Evolutionary conservation across 805 yeast species (phyloP).

Genomic region (Wickerhamia fluorescens): DNA sequence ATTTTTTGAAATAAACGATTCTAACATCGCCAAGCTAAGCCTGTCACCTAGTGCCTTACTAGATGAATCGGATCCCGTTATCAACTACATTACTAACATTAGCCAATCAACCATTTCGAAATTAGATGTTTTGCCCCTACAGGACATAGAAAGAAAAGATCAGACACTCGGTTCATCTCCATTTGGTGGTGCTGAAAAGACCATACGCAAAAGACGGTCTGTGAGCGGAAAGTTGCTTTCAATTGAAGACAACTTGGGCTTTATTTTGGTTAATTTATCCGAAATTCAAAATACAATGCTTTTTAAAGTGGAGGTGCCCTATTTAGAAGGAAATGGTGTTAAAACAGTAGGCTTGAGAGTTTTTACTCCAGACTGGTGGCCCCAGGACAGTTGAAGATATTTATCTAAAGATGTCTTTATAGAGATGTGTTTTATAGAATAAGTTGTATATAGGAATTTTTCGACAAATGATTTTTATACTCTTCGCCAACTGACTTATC

Average conservation of each 20-base stretch:
- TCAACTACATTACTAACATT: constrained; percentile 10
- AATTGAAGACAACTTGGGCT: constrained; percentile 53
- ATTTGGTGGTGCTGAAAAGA: constrained; percentile 24
- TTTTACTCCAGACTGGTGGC: constrained; percentile 73
- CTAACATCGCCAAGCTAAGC: constrained; percentile 7
- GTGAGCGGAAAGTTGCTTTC: constrained; percentile 59
- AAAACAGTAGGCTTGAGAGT: constrained; percentile 42
- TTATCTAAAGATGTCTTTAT: not conserved
- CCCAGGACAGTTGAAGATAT: constrained; percentile 22
- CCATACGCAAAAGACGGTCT: constrained; percentile 25
- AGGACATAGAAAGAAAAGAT: constrained; percentile 9
- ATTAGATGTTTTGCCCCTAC: constrained; percentile 14
- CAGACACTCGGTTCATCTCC: constrained; percentile 24
- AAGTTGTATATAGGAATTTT: constrained; percentile 1
- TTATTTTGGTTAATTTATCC: constrained; percentile 47
- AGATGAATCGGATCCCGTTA: constrained; percentile 10
- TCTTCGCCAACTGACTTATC: too few species aligned
- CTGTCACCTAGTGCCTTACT: constrained; percentile 23
- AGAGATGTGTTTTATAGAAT: too few species aligned
- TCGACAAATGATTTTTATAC: too few species aligned
- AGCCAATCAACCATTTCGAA: constrained; percentile 7
- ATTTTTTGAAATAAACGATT: constrained; percentile 17
- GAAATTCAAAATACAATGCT: constrained; percentile 39
- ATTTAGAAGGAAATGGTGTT: constrained; percentile 13
- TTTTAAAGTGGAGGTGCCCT: constrained; percentile 23